Evolutionary conservation across 2,329 filamentous ascomycete genomes (phyloP), one percentile per base, ranked within the genome.

Genomic region (Nemania diffusa): DNA sequence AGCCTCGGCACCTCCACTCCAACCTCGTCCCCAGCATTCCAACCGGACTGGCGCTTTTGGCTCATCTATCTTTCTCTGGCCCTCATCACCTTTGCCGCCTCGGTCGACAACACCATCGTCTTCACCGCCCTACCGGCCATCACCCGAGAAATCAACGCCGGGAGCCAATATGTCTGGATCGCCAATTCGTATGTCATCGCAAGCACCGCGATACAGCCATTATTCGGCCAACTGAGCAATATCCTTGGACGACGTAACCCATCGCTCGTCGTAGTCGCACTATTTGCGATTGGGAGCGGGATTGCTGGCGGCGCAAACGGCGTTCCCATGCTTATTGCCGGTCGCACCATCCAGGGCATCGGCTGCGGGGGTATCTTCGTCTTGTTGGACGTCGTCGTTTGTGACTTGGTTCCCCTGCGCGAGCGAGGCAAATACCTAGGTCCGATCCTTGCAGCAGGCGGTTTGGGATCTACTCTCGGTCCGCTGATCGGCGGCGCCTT

Each of bases 401-500:
- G 78, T 55, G 85, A 87, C 60, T 71, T 87, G 2, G 79, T 86
- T 0, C 82, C 84, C 0, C 73, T 86, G 7, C 75, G 80, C 2
- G 76, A 84, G 64, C 75, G 84, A 48, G 80, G 80, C 0, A 78
- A 79, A 6, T 84, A 79, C 52, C 69, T 80, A n/a, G 75, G 72
- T 80, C 77, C 0, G 75, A 11, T 50, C 3, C 24, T 27, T 7
- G 9, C 34, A 3, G 15, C 34, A 7, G 34, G 34, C 15, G 15
- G 34, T 13, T 13, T 40, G 5, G 46, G n/a, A 17, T 22, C 74
- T 11, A 70, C 72, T 1, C 32, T 79, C 3, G 79, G 74, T 0
- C 75, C 77, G 0, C 66, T 77, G 4, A 60, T 78, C 2, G 77
- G 72, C 15, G 72, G 72, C 6, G 68, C 59, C 56, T 9, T 50